Evolutionary conservation across 169 alveolate species (phyloP).

Genomic region (Ichthyophthirius multifiliis): DNA sequence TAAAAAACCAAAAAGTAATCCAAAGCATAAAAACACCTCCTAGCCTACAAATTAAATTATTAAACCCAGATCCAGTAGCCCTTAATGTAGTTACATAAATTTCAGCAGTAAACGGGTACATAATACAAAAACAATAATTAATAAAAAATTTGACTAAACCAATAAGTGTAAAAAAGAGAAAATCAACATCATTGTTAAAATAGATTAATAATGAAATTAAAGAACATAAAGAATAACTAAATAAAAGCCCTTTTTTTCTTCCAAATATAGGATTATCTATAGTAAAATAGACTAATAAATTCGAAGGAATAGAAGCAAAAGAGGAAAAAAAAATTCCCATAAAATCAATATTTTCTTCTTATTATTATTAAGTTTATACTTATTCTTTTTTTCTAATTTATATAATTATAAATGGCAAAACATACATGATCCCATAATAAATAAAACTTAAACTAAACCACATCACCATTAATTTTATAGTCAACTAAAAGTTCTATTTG

Average conservation of each 20-base stretch:
- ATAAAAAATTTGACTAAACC: slow-evolving; percentile 4
- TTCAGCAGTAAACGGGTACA: background rate
- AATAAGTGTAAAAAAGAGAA: background rate
- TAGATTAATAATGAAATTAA: background rate
- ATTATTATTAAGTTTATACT: background rate
- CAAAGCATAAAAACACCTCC: slow-evolving; percentile 18
- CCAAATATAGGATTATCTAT: background rate
- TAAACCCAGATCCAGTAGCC: slow-evolving; percentile 3
- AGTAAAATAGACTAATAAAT: background rate
- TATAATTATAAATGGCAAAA: background rate
- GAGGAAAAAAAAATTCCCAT: background rate
- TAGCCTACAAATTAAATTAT: background rate
- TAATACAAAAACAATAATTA: background rate
- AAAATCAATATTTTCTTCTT: background rate
- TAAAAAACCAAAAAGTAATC: background rate
- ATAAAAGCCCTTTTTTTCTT: background rate
- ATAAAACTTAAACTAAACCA: slow-evolving; percentile 12
- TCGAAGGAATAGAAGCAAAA: slow-evolving; percentile 1
- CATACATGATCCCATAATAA: background rate
- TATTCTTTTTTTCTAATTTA: background rate
- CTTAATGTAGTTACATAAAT: background rate
- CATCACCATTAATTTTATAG: slow-evolving; percentile 14
- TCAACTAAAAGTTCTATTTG: background rate
- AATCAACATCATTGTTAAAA: background rate
- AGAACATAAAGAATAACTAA: background rate